These are phyloP conservation scores for Aspergillus sclerotioniger DNA, from an alignment of 495 filamentous ascomycete genomes.

Conservation along the genomic window DNA sequence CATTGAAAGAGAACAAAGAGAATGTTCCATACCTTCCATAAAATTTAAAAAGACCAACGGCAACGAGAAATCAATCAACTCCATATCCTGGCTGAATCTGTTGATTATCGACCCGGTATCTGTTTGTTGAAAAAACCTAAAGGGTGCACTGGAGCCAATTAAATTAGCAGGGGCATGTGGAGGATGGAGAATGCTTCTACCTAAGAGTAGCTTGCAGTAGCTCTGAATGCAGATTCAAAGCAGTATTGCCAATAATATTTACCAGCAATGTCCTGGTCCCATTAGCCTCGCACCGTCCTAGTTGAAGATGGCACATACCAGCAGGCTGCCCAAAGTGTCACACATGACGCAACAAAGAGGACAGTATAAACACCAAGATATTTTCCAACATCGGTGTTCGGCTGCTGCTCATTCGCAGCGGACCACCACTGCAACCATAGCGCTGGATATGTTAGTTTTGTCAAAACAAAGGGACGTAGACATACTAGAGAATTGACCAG, in stretches of 20 bases:
- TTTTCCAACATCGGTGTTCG: slow-evolving; percentile 33
- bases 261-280: slow-evolving; percentile 16
- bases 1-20: background rate
- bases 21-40: slow-evolving; percentile 3
- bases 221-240: slow-evolving; percentile 25
- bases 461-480: background rate
- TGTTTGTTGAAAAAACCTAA: slow-evolving; percentile 23
- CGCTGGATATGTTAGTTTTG: slow-evolving; percentile 18
- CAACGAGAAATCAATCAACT: slow-evolving; percentile 41
- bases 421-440: slow-evolving; percentile 51
- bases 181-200: background rate
- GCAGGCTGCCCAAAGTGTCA: slow-evolving; percentile 13
- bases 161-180: background rate
- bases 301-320: background rate
- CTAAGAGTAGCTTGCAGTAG: slow-evolving; percentile 21
- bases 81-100: slow-evolving; percentile 38
- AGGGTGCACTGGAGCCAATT: slow-evolving; percentile 27
- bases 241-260: slow-evolving; percentile 31
- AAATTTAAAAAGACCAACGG: slow-evolving; percentile 19
- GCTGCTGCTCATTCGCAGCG: slow-evolving; percentile 28
- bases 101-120: slow-evolving; percentile 16
- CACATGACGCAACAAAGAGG: slow-evolving; percentile 27
- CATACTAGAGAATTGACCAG: slow-evolving; percentile 3
- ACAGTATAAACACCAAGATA: slow-evolving; percentile 48
- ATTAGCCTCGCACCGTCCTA: slow-evolving; percentile 10